These are phyloP conservation scores for Trichosporon sp. DNA, from an alignment of 1,284 basidiomycete genomes.

Conservation along the genomic window DNA sequence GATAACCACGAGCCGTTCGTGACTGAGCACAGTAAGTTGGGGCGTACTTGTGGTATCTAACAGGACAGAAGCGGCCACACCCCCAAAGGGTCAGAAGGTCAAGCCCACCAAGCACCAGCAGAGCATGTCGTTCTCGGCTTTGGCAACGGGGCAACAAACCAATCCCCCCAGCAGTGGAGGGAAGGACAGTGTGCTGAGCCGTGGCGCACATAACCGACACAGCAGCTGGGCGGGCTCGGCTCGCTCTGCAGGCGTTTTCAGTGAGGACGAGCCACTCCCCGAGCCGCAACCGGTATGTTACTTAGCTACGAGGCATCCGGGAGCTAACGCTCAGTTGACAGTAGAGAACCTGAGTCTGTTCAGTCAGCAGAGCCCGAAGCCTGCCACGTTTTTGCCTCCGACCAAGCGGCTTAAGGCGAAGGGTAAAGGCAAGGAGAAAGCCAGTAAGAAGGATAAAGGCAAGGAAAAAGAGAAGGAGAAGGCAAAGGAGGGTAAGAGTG, in stretches of 20 bases:
- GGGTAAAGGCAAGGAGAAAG: background rate
- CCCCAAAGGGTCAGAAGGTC: background rate
- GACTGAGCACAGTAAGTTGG: background rate
- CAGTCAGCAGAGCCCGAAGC: background rate
- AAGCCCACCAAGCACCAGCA: background rate
- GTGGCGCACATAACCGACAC: background rate
- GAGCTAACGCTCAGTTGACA: constrained; percentile 3
- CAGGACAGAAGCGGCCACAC: background rate
- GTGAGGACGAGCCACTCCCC: background rate
- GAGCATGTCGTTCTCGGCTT: background rate
- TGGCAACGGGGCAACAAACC: background rate
- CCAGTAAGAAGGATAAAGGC: background rate
- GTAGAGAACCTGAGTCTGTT: constrained; percentile 9
- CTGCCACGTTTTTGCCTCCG: background rate
- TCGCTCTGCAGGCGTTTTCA: background rate
- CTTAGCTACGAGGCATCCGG: background rate
- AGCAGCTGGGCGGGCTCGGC: background rate
- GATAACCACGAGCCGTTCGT: constrained; percentile 1
- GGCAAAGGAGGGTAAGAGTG: background rate
- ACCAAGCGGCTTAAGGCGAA: background rate
- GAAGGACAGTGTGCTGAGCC: background rate
- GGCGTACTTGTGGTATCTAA: background rate
- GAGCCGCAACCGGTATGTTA: constrained; percentile 3
- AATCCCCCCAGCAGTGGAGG: background rate
- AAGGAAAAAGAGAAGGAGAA: background rate